phyloP scores from a whole-genome alignment of 129 eudicot species.

The Logfia minima region DNA sequence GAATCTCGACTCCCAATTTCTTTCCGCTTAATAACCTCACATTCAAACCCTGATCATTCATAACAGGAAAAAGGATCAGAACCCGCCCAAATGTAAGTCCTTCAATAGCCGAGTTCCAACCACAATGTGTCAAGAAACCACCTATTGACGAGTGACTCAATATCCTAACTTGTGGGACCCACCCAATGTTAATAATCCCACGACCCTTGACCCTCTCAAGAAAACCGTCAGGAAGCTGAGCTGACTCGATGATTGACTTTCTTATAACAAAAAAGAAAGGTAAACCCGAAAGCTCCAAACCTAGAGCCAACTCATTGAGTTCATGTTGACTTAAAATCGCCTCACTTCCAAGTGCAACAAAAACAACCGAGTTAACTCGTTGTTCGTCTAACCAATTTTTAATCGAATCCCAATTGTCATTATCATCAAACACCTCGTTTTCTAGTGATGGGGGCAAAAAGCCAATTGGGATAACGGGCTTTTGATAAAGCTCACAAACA shows the following conservation, averaged over 20 bases:
- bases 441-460: constrained; percentile 45
- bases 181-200: constrained; percentile 51
- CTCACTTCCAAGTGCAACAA: constrained; percentile 76
- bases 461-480: constrained; percentile 62
- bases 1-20: constrained; percentile 67
- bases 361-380: constrained; percentile 42
- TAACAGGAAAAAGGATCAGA: constrained; percentile 67
- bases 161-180: constrained; percentile 89
- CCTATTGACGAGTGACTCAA: constrained; percentile 59
- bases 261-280: constrained; percentile 80
- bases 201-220: constrained; percentile 40
- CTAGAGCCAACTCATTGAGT: constrained; percentile 62
- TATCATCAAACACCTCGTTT: constrained; percentile 16
- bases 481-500: constrained; percentile 50
- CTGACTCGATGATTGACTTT: constrained; percentile 42
- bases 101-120: constrained; percentile 85
- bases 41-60: constrained; percentile 85
- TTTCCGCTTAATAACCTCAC: constrained; percentile 56
- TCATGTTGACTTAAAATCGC: constrained; percentile 49
- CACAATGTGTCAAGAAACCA: constrained; percentile 85
- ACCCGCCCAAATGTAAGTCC: constrained; percentile 66
- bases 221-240: constrained; percentile 57
- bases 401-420: constrained; percentile 40
- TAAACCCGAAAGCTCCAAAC: constrained; percentile 51
- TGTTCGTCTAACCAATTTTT: constrained; percentile 56